These are phyloP conservation scores for Colletotrichum caudatum DNA, from an alignment of 2,329 filamentous ascomycete species.

Conservation along the genomic window DNA sequence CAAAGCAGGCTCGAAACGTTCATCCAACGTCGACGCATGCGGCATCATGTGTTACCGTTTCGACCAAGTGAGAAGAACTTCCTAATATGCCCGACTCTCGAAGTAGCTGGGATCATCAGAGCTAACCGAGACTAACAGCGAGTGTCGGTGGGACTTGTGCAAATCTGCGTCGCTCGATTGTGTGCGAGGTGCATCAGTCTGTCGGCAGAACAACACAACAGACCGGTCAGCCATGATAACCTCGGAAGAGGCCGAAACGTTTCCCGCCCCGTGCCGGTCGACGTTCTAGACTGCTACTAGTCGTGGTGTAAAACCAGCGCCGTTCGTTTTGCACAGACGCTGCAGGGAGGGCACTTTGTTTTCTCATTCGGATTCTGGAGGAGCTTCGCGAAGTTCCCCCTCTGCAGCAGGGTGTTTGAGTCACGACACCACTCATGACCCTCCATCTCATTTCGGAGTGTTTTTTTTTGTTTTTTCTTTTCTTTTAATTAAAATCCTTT, in stretches of 20 bases:
- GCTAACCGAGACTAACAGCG: background rate
- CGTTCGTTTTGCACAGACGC: background rate
- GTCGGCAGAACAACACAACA: background rate
- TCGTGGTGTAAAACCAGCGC: background rate
- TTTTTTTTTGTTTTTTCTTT: background rate
- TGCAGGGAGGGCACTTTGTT: background rate
- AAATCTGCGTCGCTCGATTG: background rate
- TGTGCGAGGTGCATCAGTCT: background rate
- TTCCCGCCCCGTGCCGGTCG: conserved; percentile 28
- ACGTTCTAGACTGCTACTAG: background rate
- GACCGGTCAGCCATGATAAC: conserved; percentile 1
- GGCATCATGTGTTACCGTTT: background rate
- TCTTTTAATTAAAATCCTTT: too few relatives aligned
- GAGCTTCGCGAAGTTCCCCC: background rate
- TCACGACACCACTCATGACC: background rate
- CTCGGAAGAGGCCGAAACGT: conserved; percentile 24
- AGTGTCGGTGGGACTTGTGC: conserved; percentile 20
- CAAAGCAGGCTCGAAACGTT: conserved; percentile 1
- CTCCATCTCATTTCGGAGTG: background rate
- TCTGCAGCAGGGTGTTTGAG: background rate
- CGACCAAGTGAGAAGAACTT: background rate
- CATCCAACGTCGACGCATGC: conserved; percentile 7
- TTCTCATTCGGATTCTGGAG: conserved; percentile 20
- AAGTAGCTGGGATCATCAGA: conserved; percentile 1
- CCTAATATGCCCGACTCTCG: background rate